phyloP scores from a whole-genome alignment of 164 flowering plant species.

The Magnolia officinalis region DNA sequence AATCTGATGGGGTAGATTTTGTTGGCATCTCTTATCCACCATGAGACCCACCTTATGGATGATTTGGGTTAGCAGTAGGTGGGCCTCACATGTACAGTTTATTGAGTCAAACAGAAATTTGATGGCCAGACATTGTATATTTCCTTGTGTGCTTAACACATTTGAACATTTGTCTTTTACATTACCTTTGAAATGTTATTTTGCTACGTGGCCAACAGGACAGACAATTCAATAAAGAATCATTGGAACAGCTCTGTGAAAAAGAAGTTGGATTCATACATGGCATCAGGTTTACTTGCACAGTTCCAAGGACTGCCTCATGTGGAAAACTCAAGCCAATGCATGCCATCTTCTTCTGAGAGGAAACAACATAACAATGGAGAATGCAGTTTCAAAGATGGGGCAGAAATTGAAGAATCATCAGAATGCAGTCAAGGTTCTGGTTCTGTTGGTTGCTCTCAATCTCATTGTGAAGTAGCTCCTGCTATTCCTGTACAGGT shows the following conservation, averaged over 20 bases:
- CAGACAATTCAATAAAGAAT: constrained; percentile 95
- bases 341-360: constrained; percentile 42
- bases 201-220: constrained; percentile 43
- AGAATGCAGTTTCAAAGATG: constrained; percentile 41
- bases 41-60: too few relatives aligned
- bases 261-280: constrained; percentile 78
- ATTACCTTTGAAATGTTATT: constrained; percentile 2
- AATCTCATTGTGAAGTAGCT: constrained; percentile 19
- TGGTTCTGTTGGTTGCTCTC: constrained; percentile 36
- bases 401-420: constrained; percentile 47
- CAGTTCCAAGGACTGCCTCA: constrained; percentile 53
- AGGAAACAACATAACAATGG: constrained; percentile 47
- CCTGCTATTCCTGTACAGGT: background rate
- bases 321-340: constrained; percentile 37
- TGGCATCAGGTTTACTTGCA: constrained; percentile 73
- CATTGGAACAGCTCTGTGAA: constrained; percentile 99
- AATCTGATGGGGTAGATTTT: too few relatives aligned
- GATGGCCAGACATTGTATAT: background rate
- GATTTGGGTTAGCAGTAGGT: too few relatives aligned
- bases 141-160: background rate
- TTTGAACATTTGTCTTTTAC: background rate
- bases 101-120: too few relatives aligned
- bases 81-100: too few relatives aligned
- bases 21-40: too few relatives aligned
- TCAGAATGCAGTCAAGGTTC: constrained; percentile 87